Conservation (phyloP, 2,329 filamentous ascomycete species). For the Allantophomopsis lycopodina region DNA sequence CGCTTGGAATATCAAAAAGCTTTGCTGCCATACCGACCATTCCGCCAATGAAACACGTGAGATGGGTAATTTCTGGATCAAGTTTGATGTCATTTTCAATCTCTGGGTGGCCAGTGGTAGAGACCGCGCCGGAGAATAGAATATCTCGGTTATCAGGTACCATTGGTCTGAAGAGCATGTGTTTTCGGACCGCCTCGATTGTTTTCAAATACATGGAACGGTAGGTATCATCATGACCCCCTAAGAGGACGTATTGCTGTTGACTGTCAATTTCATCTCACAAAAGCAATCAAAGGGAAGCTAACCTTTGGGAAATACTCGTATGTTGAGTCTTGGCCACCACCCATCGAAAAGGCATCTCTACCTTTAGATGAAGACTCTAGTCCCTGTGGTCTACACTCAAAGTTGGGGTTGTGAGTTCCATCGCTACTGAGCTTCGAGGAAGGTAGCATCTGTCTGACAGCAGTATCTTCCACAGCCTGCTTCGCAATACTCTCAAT, state of each 20-base stretch:
- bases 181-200: constrained; percentile 53
- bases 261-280: constrained; percentile 8
- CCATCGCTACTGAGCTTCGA: background rate
- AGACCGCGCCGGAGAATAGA: constrained; percentile 57
- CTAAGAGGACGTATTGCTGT: constrained; percentile 59
- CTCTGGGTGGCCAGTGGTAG: constrained; percentile 26
- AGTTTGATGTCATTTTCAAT: constrained; percentile 28
- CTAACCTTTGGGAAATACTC: constrained; percentile 55
- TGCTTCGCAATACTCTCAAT: constrained; percentile 5
- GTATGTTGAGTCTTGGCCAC: constrained; percentile 56
- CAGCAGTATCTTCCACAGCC: background rate
- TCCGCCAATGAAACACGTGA: constrained; percentile 57
- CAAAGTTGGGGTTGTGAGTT: constrained; percentile 4
- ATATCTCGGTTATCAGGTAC: constrained; percentile 51
- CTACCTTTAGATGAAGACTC: constrained; percentile 29
- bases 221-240: constrained; percentile 62
- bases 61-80: constrained; percentile 29
- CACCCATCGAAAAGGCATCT: constrained; percentile 43
- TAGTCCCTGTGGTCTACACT: constrained; percentile 48
- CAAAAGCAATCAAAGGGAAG: background rate
- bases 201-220: constrained; percentile 56
- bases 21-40: constrained; percentile 56
- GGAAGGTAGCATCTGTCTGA: background rate
- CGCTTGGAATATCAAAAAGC: constrained; percentile 41
- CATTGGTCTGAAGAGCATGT: constrained; percentile 70